Evolutionary conservation across 1,139 yeast species (phyloP), one percentile per base, ranked within the genome.

Genomic region (Magnusiomyces tetraspermus): DNA sequence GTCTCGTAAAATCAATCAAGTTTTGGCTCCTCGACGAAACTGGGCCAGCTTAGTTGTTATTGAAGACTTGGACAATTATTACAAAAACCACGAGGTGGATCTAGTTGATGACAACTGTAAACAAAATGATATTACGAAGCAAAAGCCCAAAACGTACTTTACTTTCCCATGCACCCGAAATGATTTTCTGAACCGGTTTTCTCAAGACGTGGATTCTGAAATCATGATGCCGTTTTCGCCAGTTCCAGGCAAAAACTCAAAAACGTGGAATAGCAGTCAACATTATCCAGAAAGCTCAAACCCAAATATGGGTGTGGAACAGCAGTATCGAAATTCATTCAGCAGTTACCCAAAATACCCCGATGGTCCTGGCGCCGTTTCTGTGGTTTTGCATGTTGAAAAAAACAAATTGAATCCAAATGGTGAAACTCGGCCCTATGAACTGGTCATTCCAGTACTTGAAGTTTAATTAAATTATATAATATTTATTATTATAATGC

Each of bases 11-110:
- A 68, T 68, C 11, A 82, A 83, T 64, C 68, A 73, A 43, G 77
- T 80, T 57, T 83, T 88, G 62, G 68, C 85, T 67, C 88, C 90
- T 58, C 80, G 79, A 58, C 77, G 97, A 65, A 90, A 90, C 70
- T 90, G 90, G 87, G 68, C 72, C 51, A 57, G 61, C n/a, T 64
- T 70, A 48, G 45, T 48, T 10, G 42, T 38, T 13, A 33, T 33
- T 4, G 52, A 58, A 5, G 31, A 22, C 11, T 26, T 44, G 26
- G 40, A 31, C 13, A 28, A 23, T n/a, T 17, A 22, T 1, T 21
- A 22, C 5, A 28, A 5, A 15, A 43, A 43, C 33, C 31, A 21
- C 17, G 40, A n/a, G n/a, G n/a, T n/a, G n/a, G n/a, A n/a, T n/a
- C n/a, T n/a, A n/a, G n/a, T n/a, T n/a, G n/a, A n/a, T n/a, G n/a